These are phyloP conservation scores for Lentinus tigrinus DNA, from an alignment of 768 basidiomycete genomes.

Conservation along the genomic window DNA sequence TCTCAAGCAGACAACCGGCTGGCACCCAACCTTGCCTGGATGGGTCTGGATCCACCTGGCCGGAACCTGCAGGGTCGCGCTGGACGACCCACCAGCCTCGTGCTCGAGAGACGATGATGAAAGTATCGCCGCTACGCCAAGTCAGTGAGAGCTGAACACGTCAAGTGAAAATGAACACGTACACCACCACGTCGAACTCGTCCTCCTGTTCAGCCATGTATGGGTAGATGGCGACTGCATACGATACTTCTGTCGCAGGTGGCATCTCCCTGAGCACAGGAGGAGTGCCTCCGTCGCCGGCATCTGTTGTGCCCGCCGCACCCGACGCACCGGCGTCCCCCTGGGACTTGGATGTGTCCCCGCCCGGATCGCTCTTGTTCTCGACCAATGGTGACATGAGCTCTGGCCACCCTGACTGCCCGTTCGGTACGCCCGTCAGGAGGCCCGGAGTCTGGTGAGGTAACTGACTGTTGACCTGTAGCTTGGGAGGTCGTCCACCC, in stretches of 20 bases:
- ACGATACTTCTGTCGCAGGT: slow-evolving; percentile 62
- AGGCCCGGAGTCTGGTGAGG: slow-evolving; percentile 44
- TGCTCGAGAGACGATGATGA: slow-evolving; percentile 89
- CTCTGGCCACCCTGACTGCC: slow-evolving; percentile 78
- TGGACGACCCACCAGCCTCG: slow-evolving; percentile 99
- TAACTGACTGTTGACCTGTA: slow-evolving; percentile 61
- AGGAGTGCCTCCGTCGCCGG: slow-evolving; percentile 28
- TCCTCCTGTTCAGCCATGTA: slow-evolving; percentile 99
- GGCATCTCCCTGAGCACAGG: slow-evolving; percentile 31
- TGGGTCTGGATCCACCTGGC: slow-evolving; percentile 72
- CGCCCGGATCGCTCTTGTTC: slow-evolving; percentile 33
- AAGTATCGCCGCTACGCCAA: slow-evolving; percentile 76
- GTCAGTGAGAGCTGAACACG: not conserved
- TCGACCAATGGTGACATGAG: slow-evolving; percentile 59
- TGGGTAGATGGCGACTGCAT: slow-evolving; percentile 97
- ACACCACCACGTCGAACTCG: slow-evolving; percentile 98
- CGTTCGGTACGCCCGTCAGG: slow-evolving; percentile 54
- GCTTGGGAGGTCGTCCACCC: slow-evolving; percentile 56
- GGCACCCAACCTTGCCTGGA: slow-evolving; percentile 96
- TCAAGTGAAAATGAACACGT: slow-evolving; percentile 15
- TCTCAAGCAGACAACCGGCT: slow-evolving; percentile 93
- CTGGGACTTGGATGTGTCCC: slow-evolving; percentile 38
- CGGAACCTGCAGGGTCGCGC: slow-evolving; percentile 84
- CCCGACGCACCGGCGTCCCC: slow-evolving; percentile 21
- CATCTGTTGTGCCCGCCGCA: slow-evolving; percentile 19